Conservation (phyloP, 352 stramenopile species). For the Phytophthora sp. region DNA sequence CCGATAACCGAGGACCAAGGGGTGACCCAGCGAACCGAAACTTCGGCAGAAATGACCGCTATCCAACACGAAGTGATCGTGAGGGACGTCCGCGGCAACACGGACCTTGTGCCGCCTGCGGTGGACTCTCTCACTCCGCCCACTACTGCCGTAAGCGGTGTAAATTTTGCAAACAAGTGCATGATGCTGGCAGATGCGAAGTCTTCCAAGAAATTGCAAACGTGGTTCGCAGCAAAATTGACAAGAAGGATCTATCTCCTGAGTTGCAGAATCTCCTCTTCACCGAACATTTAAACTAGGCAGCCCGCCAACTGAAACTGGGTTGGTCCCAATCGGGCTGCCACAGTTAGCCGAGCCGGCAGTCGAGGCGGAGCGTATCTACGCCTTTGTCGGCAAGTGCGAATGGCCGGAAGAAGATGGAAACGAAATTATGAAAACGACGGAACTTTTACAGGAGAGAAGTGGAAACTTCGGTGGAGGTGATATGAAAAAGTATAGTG, state of each 20-base stretch:
- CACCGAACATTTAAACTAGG: background rate
- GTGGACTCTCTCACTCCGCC: background rate
- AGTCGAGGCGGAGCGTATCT: background rate
- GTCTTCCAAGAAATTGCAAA: slow-evolving; percentile 1
- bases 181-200: background rate
- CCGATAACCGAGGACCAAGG: background rate
- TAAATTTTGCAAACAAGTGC: background rate
- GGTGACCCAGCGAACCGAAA: too few relatives aligned
- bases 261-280: background rate
- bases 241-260: background rate
- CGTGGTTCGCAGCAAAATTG: background rate
- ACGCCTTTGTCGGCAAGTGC: background rate
- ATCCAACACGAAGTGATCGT: background rate
- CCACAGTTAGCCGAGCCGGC: slow-evolving; percentile 8
- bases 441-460: background rate
- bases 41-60: background rate
- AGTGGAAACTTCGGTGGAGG: background rate
- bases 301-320: background rate
- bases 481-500: background rate
- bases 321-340: slow-evolving; percentile 1
- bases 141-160: background rate
- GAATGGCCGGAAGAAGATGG: background rate
- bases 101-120: background rate
- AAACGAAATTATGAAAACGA: background rate
- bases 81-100: background rate